Base-by-base conservation (phyloP, 176 grass and related monocot species). In the Puya raimondii region DNA sequence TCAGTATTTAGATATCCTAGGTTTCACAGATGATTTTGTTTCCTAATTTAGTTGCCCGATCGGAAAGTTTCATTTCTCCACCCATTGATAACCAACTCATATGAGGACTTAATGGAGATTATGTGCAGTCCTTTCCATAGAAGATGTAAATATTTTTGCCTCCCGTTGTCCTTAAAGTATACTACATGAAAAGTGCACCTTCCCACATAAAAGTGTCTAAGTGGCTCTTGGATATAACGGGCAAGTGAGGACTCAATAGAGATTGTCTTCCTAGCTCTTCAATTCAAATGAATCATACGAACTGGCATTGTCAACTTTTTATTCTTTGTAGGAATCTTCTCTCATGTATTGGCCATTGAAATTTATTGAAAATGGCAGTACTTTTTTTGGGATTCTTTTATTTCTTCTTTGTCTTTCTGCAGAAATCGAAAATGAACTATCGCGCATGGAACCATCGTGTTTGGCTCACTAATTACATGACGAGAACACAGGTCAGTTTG, bases 381-480 rank as follows among this genome's bases (percentile, higher is more conserved):
- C 12, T 42, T n/a, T 66, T 27, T 48, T 69, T 15, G 51, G 11
- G 51, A n/a, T 74, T 84, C 23, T 12, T 15, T 22, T 48, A 29
- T 47, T 64, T 69, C 12, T 25, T 12, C 4, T 48, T 15, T 69
- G 22, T 75, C 2, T 23, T 63, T 85, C 9, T 91, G 79, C 59
- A 92, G 93, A 97, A 89, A 87, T 97, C 82, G 26, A 97, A 97
- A 76, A 97, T 97, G 93, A 97, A 97, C 82, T 97, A 92, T 67
- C 93, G 89, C 48, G 86, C 86, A 52, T 90, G 93, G 89, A 90
- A 82, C 80, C 86, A 97, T 69, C 81, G 84, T 7, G 92, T 81
- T 49, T 97, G 93, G 93, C 86, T 97, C 81, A 84, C 90, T 81
- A 80, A 68, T 78, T 84, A 77, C 81, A 90, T 97, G 93, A 87